These are phyloP conservation scores for Aspergillus novoparasiticus DNA, from an alignment of 2,329 filamentous ascomycete genomes.

Conservation along the genomic window DNA sequence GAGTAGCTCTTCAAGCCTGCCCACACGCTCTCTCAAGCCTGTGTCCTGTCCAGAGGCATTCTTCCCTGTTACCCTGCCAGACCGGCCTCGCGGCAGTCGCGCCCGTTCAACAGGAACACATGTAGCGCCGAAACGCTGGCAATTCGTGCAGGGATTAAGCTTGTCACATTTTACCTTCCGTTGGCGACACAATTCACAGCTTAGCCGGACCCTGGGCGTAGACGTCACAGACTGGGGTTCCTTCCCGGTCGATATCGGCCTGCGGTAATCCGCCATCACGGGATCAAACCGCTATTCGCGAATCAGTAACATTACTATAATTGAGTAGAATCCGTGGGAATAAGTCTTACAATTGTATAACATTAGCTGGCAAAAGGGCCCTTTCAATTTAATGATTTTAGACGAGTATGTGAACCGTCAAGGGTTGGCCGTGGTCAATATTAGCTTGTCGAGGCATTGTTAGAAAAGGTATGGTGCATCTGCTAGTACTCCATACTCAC, in stretches of 20 bases:
- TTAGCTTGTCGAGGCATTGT: not conserved
- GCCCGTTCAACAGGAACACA: constrained; percentile 36
- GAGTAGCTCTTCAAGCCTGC: constrained; percentile 29
- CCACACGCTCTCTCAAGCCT: constrained; percentile 26
- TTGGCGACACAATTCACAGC: constrained; percentile 34
- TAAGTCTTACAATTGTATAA: not conserved
- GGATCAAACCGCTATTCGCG: not conserved
- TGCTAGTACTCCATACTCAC: not conserved
- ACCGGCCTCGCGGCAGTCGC: constrained; percentile 36
- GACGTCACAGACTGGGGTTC: not conserved
- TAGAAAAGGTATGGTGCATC: not conserved
- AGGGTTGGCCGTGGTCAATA: not conserved
- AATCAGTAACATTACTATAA: not conserved
- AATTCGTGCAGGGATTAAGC: constrained; percentile 35
- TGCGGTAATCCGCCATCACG: constrained; percentile 11
- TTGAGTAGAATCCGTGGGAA: not conserved
- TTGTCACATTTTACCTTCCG: constrained; percentile 41
- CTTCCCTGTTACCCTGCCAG: constrained; percentile 21
- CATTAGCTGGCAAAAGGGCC: not conserved
- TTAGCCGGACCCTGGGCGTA: constrained; percentile 27
- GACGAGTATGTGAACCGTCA: not conserved
- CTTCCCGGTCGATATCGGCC: not conserved
- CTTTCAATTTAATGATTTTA: not conserved
- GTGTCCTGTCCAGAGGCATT: constrained; percentile 15
- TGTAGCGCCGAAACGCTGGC: constrained; percentile 24